Base-by-base conservation (phyloP, 345 rosid genomes). In the Orychophragmus violaceus region DNA sequence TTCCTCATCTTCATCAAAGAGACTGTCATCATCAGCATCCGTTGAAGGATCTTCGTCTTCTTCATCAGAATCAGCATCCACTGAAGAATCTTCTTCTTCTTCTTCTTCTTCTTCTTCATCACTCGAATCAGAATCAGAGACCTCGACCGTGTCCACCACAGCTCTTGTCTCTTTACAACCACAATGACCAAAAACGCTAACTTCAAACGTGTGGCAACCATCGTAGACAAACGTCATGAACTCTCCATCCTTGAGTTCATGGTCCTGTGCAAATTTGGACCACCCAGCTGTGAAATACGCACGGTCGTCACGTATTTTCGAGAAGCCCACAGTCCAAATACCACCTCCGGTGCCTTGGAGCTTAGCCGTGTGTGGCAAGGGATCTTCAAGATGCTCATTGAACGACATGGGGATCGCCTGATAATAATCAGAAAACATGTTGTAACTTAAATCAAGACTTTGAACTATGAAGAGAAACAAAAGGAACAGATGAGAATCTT, bases 141-240 rank as follows among this genome's bases (percentile, higher is more conserved):
- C 13, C 5, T 37, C 12, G 1, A 72, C 18, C 1, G 9, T 16
- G 9, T 56, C 18, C 14, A 11, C 28, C 10, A 1, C 48, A 65
- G 76, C 71, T 49, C 68, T 50, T 18, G 8, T 59, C 25, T 66
- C 77, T 11, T 73, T 73, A 12, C 41, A 66, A 5, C 72, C 62
- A 3, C 0, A 42, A 17, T 57, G 57, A 12, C 28, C 57, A 8
- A 5, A 66, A 24, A 66, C 42, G 10, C 68, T 66, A 5, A 73
- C 77, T 59, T 73, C 72, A 33, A 73, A 73, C 3, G 62, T 73
- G 1, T 27, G 23, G 17, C 1, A 5, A 18, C 68, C 72, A 12
- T 66, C 72, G 5, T 66, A 73, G 27, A 59, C 72, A 41, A 66
- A 73, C 0, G 68, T 66, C 24, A 73, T 8, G 32, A 66, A 66